Evolutionary conservation across 164 flowering plant species (phyloP), one percentile per base, ranked within the genome.

Genomic region (Umbilicus rupestris): DNA sequence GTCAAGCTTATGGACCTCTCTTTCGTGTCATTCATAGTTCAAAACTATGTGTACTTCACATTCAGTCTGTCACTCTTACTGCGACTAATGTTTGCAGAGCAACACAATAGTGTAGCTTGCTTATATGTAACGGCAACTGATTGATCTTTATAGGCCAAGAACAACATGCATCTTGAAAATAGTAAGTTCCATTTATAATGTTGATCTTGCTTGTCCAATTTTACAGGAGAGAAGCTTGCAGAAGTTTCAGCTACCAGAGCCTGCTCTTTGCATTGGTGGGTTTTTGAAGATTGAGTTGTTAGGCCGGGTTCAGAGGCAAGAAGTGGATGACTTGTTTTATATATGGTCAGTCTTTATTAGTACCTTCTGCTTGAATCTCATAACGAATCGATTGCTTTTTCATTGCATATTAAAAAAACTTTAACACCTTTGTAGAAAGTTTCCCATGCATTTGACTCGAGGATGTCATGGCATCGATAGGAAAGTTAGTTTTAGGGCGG

Each of bases 201-300:
- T n/a, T 29, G 17, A 26, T 65, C 5, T 5, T 9, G 10, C 12
- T 44, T 11, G 37, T 7, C 41, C 20, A 17, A 62, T 7, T 52
- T 12, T 26, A 76, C 82, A 93, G 98, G 87, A 85, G 65, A 85
- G 75, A 65, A 22, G 72, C 55, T 71, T 93, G 78, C 98, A 90
- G 77, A 78, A 70, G 11, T 90, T 88, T 78, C 77, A 81, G 82
- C 79, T 92, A 70, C 89, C 91, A 45, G 76, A 84, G 67, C 91
- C 95, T 66, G 86, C 80, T 52, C 79, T 88, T 29, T 92, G 95
- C 70, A 74, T 85, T 58, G 95, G 95, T 70, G 95, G 98, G 49
- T 67, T 75, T 68, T 64, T 92, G 79, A 86, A 77, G 76, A 69
- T 92, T 73, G 93, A 92, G 76, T 75, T 89, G 45, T 63, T 84